phyloP scores from a whole-genome alignment of 768 basidiomycete species.

The Pholiota conissans region DNA sequence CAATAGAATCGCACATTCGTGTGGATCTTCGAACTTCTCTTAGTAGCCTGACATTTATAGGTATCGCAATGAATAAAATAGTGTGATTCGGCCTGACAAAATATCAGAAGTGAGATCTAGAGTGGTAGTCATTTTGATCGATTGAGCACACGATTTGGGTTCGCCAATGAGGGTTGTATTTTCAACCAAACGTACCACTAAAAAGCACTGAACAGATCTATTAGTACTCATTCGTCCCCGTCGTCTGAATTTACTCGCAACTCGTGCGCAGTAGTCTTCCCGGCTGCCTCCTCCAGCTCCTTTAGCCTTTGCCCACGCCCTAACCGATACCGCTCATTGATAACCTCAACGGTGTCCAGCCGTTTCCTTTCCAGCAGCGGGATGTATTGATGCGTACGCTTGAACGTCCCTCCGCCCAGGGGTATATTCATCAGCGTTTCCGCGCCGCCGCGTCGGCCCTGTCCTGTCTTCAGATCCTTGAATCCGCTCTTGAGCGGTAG shows the following conservation, averaged over 20 bases:
- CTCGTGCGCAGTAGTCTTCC: not conserved
- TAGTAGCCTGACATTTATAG: no score
- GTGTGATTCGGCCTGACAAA: no score
- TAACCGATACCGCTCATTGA: constrained; percentile 77
- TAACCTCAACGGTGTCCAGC: constrained; percentile 66
- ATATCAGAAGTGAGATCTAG: no score
- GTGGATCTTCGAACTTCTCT: no score
- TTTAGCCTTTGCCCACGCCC: constrained; percentile 58
- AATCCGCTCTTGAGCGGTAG: constrained; percentile 34
- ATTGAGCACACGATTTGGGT: no score
- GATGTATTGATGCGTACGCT: constrained; percentile 61
- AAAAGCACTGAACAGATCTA: no score
- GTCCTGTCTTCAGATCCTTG: constrained; percentile 14
- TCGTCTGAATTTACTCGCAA: constrained; percentile 12
- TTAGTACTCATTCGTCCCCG: constrained; percentile 24
- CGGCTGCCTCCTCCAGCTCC: constrained; percentile 31
- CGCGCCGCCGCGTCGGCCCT: constrained; percentile 8
- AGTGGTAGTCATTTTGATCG: no score
- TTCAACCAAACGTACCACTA: no score
- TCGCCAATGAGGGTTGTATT: no score
- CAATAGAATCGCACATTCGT: no score
- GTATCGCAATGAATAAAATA: no score
- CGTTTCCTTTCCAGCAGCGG: constrained; percentile 68
- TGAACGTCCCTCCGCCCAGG: constrained; percentile 70
- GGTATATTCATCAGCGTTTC: constrained; percentile 46